Evolutionary conservation across 1,284 basidiomycete species (phyloP), one percentile per base, ranked within the genome.

Genomic region (Rhodotorula sp.): DNA sequence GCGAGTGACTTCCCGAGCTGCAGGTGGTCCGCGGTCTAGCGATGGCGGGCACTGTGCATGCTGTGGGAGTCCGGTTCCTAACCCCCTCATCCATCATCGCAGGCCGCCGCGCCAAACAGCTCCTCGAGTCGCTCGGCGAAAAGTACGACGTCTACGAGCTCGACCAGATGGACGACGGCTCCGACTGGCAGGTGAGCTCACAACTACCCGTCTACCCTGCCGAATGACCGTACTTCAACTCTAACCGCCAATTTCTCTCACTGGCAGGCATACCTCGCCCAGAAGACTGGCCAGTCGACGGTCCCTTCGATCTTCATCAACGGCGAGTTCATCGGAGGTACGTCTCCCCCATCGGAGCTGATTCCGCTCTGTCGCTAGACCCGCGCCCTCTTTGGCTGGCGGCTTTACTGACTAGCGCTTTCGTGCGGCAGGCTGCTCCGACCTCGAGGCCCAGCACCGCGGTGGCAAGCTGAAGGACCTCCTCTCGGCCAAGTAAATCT

Each of bases 251-350:
- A 14, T 15, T 7, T n/a, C n/a, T n/a, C 24, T 14, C 4, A 0
- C 26, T 12, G 37, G 22, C 76, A 82, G 77, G 75, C 74, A 54
- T 82, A 81, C 74, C 77, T 83, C 44, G 73, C 69, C 30, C 75
- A 79, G 24, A 81, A 82, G 79, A 82, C 82, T 1, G 79, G 78
- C 14, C 82, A 83, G 77, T 67, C 80, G 6, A 82, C 82, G 4
- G 82, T 83, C 12, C 82, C 82, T 44, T 80, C 79, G 72, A 79
- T 83, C 73, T 83, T 80, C 67, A 81, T 83, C 73, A 78, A 78
- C 60, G 76, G 79, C 53, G 77, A 79, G 45, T 72, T 80, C 66
- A 72, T 83, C 59, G 82, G 82, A 59, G 81, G 81, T 68, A 29
- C n/a, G 29, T n/a, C 17, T 42, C 44, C n/a, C 45, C 42, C n/a